phyloP scores from a whole-genome alignment of 1,139 yeast genomes.

The Hanseniaspora sp. region DNA sequence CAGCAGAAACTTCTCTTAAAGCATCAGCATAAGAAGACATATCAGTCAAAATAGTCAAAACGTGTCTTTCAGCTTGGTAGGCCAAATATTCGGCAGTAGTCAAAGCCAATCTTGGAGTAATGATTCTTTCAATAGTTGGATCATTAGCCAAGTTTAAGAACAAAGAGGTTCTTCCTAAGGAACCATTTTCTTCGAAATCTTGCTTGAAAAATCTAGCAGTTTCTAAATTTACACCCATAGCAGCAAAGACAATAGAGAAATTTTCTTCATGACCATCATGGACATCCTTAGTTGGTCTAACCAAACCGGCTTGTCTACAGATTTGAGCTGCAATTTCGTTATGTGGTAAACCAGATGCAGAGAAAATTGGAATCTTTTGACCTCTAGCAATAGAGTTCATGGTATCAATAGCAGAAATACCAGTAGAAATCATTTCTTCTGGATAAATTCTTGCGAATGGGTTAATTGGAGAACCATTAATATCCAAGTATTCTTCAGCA shows the following conservation, averaged over 20 bases:
- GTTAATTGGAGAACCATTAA: conserved; percentile 96
- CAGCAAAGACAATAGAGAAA: conserved; percentile 97
- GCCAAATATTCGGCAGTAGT: conserved; percentile 98
- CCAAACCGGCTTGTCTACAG: conserved; percentile 98
- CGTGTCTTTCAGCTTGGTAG: conserved; percentile 98
- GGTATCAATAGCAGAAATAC: conserved; percentile 95
- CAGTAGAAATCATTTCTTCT: conserved; percentile 98
- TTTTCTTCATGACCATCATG: conserved; percentile 99
- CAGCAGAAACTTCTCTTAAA: conserved; percentile 97
- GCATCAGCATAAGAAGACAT: conserved; percentile 99
- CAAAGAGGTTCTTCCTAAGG: conserved; percentile 91
- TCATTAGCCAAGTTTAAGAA: conserved; percentile 96
- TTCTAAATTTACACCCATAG: conserved; percentile 92
- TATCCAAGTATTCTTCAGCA: conserved; percentile 96
- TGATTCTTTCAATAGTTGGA: conserved; percentile 98
- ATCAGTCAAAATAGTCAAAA: conserved; percentile 91
- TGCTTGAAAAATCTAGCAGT: conserved; percentile 92
- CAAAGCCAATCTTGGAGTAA: conserved; percentile 97
- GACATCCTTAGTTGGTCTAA: conserved; percentile 97
- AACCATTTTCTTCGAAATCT: conserved; percentile 98
- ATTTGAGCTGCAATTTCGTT: conserved; percentile 99
- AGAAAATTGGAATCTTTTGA: conserved; percentile 95
- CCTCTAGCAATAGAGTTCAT: conserved; percentile 99
- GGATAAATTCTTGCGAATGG: conserved; percentile 98
- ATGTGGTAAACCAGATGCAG: conserved; percentile 98